phyloP scores from a whole-genome alignment of 352 stramenopile species.

The Globisporangium cystogenes region DNA sequence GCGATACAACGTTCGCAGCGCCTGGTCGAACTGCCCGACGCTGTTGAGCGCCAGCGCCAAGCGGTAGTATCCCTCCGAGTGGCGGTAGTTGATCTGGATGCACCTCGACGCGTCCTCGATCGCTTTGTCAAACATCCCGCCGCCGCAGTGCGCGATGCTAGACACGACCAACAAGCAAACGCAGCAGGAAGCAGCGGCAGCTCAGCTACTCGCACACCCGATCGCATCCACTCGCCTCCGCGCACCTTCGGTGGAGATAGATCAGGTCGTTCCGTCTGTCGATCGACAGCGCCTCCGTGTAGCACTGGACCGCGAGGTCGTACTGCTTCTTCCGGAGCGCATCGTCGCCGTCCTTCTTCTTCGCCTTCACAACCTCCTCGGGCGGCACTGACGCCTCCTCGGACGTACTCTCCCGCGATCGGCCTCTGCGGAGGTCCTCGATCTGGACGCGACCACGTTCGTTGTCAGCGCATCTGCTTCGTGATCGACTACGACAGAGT shows the following conservation, averaged over 20 bases:
- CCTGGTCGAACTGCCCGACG: conserved; percentile 37
- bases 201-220: too few species aligned
- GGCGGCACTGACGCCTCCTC: conserved; percentile 16
- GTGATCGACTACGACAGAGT: not conserved
- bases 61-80: conserved; percentile 52
- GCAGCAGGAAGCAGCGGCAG: too few species aligned
- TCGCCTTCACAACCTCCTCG: conserved; percentile 12
- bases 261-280: conserved; percentile 48
- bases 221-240: too few species aligned
- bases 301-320: conserved; percentile 32
- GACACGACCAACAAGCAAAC: too few species aligned
- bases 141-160: conserved; percentile 38
- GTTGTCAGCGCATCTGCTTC: not conserved
- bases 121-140: conserved; percentile 26
- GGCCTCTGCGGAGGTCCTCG: conserved; percentile 9
- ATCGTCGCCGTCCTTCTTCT: conserved; percentile 35
- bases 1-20: conserved; percentile 45
- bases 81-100: conserved; percentile 56
- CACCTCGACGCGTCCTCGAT: conserved; percentile 52
- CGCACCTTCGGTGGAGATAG: conserved; percentile 39
- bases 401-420: conserved; percentile 20
- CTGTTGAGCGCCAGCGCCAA: conserved; percentile 40
- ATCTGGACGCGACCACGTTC: conserved; percentile 1
- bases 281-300: conserved; percentile 41
- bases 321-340: conserved; percentile 49